These are phyloP conservation scores for Polyporus tsugae DNA, from an alignment of 1,284 basidiomycete species.

Conservation along the genomic window DNA sequence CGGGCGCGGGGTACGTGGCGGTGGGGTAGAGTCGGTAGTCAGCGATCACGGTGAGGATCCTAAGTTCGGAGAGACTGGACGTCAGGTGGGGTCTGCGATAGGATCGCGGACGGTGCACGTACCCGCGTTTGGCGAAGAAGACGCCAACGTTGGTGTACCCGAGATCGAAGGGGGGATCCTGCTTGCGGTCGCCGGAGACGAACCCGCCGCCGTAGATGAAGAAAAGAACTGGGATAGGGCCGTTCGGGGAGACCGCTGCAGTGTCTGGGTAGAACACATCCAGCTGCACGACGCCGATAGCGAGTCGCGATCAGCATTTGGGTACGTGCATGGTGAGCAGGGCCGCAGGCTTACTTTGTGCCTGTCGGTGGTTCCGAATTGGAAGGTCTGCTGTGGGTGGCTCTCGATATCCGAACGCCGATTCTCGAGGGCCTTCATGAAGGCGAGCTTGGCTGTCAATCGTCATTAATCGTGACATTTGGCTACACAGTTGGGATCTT, in stretches of 20 bases:
- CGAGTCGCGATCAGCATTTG: neutral
- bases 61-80: slow-evolving; percentile 3
- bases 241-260: slow-evolving; percentile 24
- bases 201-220: slow-evolving; percentile 74
- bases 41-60: slow-evolving; percentile 63
- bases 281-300: slow-evolving; percentile 44
- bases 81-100: slow-evolving; percentile 25
- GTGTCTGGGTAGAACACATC: slow-evolving; percentile 65
- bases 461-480: neutral
- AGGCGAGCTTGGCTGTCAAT: slow-evolving; percentile 43
- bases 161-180: slow-evolving; percentile 56
- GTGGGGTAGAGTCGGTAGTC: slow-evolving; percentile 70
- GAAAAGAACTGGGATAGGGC: slow-evolving; percentile 62
- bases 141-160: slow-evolving; percentile 61
- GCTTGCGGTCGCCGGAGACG: slow-evolving; percentile 53
- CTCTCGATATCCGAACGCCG: slow-evolving; percentile 49
- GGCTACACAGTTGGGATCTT: too few relatives aligned
- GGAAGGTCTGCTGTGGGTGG: slow-evolving; percentile 58
- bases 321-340: neutral
- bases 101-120: neutral
- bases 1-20: slow-evolving; percentile 58
- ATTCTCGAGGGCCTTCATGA: slow-evolving; percentile 53
- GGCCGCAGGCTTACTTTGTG: slow-evolving; percentile 54
- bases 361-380: slow-evolving; percentile 59
- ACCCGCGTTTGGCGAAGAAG: slow-evolving; percentile 65